These are phyloP conservation scores for Martiniozyma abietophila DNA, from an alignment of 805 yeast species.

Conservation along the genomic window DNA sequence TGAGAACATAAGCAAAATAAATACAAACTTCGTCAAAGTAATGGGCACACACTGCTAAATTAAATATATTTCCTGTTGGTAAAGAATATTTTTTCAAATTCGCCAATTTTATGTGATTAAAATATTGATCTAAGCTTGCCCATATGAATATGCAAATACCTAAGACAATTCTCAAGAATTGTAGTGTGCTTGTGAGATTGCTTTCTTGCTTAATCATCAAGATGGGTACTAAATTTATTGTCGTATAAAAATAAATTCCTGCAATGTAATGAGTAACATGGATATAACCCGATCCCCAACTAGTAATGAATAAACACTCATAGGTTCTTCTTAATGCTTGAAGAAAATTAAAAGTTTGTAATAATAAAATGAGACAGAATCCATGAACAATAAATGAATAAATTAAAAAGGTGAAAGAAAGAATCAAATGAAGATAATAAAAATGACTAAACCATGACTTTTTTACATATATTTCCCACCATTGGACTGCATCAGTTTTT, in stretches of 20 bases:
- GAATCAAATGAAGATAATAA: constrained; percentile 36
- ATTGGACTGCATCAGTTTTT: not conserved
- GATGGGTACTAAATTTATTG: constrained; percentile 32
- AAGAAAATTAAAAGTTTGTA: constrained; percentile 28
- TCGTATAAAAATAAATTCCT: constrained; percentile 51
- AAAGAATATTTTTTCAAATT: constrained; percentile 42
- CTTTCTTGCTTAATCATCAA: not conserved
- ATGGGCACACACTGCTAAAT: constrained; percentile 52
- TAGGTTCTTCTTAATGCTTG: constrained; percentile 48
- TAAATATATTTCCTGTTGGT: constrained; percentile 45
- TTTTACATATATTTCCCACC: constrained; percentile 38
- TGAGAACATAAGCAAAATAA: constrained; percentile 28
- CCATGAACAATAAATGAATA: not conserved
- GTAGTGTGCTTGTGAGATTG: too few species aligned
- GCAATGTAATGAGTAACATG: constrained; percentile 58
- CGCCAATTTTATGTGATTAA: constrained; percentile 43
- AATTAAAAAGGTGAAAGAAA: constrained; percentile 14
- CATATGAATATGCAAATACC: too few species aligned
- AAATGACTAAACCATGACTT: constrained; percentile 57
- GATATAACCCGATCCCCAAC: constrained; percentile 44
- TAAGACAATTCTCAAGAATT: too few species aligned
- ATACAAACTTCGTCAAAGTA: constrained; percentile 58
- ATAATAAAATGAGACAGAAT: constrained; percentile 4
- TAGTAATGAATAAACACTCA: constrained; percentile 45
- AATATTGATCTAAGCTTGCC: constrained; percentile 38